Base-by-base conservation (phyloP, 2,329 filamentous ascomycete species). In the Calonectria multiphialidica region DNA sequence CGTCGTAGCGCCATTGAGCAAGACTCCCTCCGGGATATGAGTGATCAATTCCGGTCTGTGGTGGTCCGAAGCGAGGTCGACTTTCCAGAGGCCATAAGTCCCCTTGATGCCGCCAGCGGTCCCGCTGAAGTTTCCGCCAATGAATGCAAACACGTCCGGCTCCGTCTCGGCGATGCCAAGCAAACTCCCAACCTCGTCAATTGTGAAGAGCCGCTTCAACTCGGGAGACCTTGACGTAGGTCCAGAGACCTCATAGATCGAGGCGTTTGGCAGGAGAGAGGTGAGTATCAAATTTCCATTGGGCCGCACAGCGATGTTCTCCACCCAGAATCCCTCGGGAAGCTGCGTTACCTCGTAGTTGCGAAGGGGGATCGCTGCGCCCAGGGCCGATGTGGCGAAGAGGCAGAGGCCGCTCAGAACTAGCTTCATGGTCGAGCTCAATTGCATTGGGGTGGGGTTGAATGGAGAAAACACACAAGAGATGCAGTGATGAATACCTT, bases 241-340 rank as follows among this genome's bases (percentile, higher is more conserved):
- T 7, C 33, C 25, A 18, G 42, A 64, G 7, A 64, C 61, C 30
- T 64, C 42, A 23, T 64, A 64, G 10, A 64, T 5, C 2, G 61
- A 64, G 13, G 61, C 61, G 25, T 64, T 64, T 49, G 61, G 61
- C 2, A 47, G 28, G 7, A 64, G 40, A 6, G 42, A 47, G 3
- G 61, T 64, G n/a, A 64, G 61, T n/a, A 64, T 18, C 42, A 64
- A 16, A 16, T 64, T 64, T 2, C 61, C 61, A 37, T 64, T 64
- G 6, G 61, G 23, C 37, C 61, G 61, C 2, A 64, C 61, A 7
- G 61, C 61, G 33, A 64, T 37, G 18, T 64, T 64, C 28, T 64
- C 61, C 7, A 64, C 49, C 61, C 61, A 64, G 21, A 16, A 35
- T 5, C 61, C 61, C 2, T 30, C 6, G 16, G 61, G 61, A 33